phyloP scores from a whole-genome alignment of 495 filamentous ascomycete genomes.

The Emericellopsis terricola region DNA sequence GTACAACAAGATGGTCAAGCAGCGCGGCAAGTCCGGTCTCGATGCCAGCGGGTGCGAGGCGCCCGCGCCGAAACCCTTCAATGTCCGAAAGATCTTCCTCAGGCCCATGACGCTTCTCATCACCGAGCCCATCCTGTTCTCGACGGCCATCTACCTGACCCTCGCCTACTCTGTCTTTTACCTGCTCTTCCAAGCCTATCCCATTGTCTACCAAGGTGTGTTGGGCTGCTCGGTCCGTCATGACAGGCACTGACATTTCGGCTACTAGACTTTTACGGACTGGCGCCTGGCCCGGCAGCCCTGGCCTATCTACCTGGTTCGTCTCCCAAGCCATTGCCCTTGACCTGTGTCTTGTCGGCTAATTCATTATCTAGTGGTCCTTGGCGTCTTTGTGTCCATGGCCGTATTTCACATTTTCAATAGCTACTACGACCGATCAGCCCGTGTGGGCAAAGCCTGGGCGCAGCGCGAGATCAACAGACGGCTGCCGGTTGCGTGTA shows the following conservation, averaged over 20 bases:
- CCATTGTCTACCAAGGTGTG: conserved; percentile 41
- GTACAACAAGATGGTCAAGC: background rate
- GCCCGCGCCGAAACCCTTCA: too few relatives aligned
- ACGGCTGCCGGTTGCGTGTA: conserved; percentile 37
- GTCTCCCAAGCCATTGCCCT: too few relatives aligned
- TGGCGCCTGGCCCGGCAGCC: background rate
- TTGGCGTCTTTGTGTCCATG: background rate
- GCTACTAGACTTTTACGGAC: conserved; percentile 9
- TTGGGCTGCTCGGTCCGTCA: too few relatives aligned
- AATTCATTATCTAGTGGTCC: conserved; percentile 22
- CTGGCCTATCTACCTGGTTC: conserved; percentile 17
- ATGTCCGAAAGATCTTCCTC: background rate
- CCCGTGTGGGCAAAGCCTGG: conserved; percentile 26
- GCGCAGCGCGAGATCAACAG: conserved; percentile 31
- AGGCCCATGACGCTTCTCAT: background rate
- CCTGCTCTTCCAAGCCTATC: conserved; percentile 51
- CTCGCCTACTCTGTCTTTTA: conserved; percentile 39
- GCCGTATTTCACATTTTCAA: background rate
- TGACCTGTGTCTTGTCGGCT: too few relatives aligned
- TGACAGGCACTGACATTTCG: background rate
- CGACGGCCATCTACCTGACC: conserved; percentile 1
- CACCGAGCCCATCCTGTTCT: background rate
- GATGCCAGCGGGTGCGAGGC: background rate
- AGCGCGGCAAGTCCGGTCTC: background rate
- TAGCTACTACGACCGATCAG: background rate